These are phyloP conservation scores for Colletotrichum shisoi DNA, from an alignment of 2,329 filamentous ascomycete genomes.

Conservation along the genomic window DNA sequence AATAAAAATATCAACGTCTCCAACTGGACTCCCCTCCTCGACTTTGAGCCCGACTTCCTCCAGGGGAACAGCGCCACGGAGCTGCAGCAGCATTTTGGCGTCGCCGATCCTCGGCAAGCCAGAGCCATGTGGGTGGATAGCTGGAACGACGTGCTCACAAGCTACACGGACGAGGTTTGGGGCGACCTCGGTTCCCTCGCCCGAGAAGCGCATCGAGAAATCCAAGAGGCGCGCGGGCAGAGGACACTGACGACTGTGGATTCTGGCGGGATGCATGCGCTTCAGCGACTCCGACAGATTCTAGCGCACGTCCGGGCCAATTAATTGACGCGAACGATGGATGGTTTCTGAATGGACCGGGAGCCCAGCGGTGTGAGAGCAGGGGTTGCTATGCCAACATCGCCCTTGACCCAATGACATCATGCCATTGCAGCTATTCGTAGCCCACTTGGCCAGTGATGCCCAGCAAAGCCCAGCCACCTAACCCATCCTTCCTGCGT, in stretches of 20 bases:
- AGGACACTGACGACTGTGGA: neutral
- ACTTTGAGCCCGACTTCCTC: conserved; percentile 60
- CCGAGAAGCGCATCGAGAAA: conserved; percentile 63
- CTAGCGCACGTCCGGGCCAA: conserved; percentile 50
- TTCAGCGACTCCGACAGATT: conserved; percentile 50
- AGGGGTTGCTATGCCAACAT: conserved; percentile 37
- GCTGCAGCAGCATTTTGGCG: conserved; percentile 49
- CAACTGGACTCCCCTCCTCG: conserved; percentile 58
- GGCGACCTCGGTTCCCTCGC: conserved; percentile 67
- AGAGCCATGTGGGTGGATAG: conserved; percentile 60
- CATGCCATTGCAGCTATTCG: conserved; percentile 21
- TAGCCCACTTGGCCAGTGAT: conserved; percentile 3
- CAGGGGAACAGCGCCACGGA: conserved; percentile 31
- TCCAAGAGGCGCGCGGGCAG: conserved; percentile 50
- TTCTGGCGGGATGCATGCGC: conserved; percentile 43
- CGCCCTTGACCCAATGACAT: conserved; percentile 32
- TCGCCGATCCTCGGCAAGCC: conserved; percentile 50
- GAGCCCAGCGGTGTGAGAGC: conserved; percentile 6
- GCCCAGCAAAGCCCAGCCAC: conserved; percentile 32
- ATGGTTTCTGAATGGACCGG: neutral
- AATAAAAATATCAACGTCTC: conserved; percentile 4
- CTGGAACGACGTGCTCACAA: conserved; percentile 64
- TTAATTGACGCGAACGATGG: conserved; percentile 1
- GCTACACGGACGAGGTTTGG: conserved; percentile 73
- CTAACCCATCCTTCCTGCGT: conserved; percentile 21